phyloP scores from a whole-genome alignment of 805 yeast genomes.

The Candida boidinii region DNA sequence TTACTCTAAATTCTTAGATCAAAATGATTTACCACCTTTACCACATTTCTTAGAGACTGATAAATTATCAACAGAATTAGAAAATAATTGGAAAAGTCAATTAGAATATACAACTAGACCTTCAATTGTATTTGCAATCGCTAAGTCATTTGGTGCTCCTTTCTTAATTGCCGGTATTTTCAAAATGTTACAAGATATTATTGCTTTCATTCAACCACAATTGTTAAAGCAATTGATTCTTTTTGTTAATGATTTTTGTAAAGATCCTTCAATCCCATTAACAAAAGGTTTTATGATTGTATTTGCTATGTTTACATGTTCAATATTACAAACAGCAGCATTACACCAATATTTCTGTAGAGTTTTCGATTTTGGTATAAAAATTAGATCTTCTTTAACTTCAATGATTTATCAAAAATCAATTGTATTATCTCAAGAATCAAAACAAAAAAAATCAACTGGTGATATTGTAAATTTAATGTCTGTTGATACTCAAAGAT shows the following conservation, averaged over 20 bases:
- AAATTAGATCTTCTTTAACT: constrained; percentile 60
- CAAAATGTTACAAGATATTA: constrained; percentile 65
- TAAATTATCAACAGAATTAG: constrained; percentile 40
- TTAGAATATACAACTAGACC: constrained; percentile 21
- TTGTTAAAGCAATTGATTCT: constrained; percentile 57
- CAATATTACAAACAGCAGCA: constrained; percentile 69
- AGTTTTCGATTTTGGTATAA: constrained; percentile 70
- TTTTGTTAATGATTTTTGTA: constrained; percentile 44
- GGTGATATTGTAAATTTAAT: constrained; percentile 93
- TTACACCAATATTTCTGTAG: constrained; percentile 75
- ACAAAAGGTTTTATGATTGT: constrained; percentile 73
- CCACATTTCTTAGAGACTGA: constrained; percentile 59
- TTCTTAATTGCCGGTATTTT: constrained; percentile 64
- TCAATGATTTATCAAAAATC: constrained; percentile 64
- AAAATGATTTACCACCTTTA: constrained; percentile 67
- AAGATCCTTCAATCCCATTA: constrained; percentile 45
- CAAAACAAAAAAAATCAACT: constrained; percentile 62
- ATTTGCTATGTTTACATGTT: constrained; percentile 61
- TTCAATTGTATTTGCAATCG: constrained; percentile 36
- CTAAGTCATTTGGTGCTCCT: constrained; percentile 67
- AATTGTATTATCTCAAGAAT: constrained; percentile 59
- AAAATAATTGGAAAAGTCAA: constrained; percentile 54
- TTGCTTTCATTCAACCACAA: constrained; percentile 86
- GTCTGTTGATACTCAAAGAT: constrained; percentile 89
- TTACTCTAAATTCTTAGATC: constrained; percentile 33